Evolutionary conservation across 148 eudicot genomes (phyloP), one percentile per base, ranked within the genome.

Genomic region (Rhododendron simsii): DNA sequence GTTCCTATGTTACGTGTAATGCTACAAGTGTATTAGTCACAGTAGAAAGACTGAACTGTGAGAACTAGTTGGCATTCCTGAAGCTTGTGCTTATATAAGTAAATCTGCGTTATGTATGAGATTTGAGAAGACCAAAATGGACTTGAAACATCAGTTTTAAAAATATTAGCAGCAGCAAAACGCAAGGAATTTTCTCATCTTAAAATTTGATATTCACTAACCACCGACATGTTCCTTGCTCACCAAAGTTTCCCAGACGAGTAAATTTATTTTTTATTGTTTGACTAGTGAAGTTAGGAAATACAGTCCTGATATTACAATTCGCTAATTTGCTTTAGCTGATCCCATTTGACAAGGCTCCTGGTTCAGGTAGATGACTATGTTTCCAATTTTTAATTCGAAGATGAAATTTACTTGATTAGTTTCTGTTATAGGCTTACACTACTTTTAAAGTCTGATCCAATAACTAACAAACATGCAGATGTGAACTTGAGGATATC

Each of bases 401-500:
- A 59, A 59, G 77, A 28, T 20, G n/a, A 76, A 76, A 39, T 15
- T 37, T 76, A 39, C 18, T 20, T 41, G 51, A 77, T 44, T 41
- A 18, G 3, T 37, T 15, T 2, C 26, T 13, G 21, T 33, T 81
- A 81, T 18, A 81, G 47, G 28, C 39, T 67, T 67, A 2, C n/a
- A 69, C n/a, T 33, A 26, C 81, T 26, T 15, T 3, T 18, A 57
- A 30, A 57, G 59, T 48, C 76, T 55, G 39, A 81, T 39, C 55
- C 10, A 59, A 71, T 37, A 44, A 2, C 20, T 28, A 16, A 81
- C 37, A 57, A 15, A 80, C 84, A 16, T 59, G 63, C 89, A 95
- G 98, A 91, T 95, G 98, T 63, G 90, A 92, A 35, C 77, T 90
- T 37, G 98, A 94, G 87, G 95, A 94, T 86, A 92, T 95, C 48